phyloP scores from a whole-genome alignment of 2,329 filamentous ascomycete species.

The Meredithiella fracta region DNA sequence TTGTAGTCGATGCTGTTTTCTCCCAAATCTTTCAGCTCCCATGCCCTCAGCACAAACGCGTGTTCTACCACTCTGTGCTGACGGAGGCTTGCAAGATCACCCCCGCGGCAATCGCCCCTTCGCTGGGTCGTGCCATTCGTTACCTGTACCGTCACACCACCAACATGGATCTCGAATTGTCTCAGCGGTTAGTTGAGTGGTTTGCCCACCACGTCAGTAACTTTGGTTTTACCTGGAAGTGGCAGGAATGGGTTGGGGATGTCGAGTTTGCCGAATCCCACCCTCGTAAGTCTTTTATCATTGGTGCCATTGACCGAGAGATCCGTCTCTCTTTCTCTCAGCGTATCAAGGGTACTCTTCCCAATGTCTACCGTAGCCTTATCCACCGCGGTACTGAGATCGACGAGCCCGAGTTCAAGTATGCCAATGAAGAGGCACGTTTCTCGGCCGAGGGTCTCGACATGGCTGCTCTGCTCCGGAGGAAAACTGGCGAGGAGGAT shows the following conservation, averaged over 20 bases:
- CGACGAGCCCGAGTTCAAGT: conserved; percentile 94
- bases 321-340: conserved; percentile 92
- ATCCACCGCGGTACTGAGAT: conserved; percentile 82
- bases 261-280: conserved; percentile 60
- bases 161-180: conserved; percentile 71
- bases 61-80: conserved; percentile 90
- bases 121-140: conserved; percentile 79
- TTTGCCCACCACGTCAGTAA: conserved; percentile 96
- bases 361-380: conserved; percentile 62
- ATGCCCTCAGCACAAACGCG: conserved; percentile 73
- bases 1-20: conserved; percentile 93
- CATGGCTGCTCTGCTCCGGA: conserved; percentile 60
- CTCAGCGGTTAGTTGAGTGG: conserved; percentile 86
- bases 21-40: conserved; percentile 86
- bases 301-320: conserved; percentile 85
- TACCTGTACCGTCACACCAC: conserved; percentile 74
- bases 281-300: conserved; percentile 85
- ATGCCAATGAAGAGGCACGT: conserved; percentile 56
- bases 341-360: conserved; percentile 84
- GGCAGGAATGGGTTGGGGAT: conserved; percentile 91
- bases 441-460: conserved; percentile 76
- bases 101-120: conserved; percentile 89
- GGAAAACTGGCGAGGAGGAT: conserved; percentile 61
- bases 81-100: conserved; percentile 94
- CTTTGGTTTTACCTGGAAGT: conserved; percentile 99